Percentiles rank a stretch among this genome's conserved stretches.
These are phyloP conservation scores for grape (Vitis vinifera) DNA, from an alignment of 164 flowering plant genomes.

Conservation along the genomic window DNA sequence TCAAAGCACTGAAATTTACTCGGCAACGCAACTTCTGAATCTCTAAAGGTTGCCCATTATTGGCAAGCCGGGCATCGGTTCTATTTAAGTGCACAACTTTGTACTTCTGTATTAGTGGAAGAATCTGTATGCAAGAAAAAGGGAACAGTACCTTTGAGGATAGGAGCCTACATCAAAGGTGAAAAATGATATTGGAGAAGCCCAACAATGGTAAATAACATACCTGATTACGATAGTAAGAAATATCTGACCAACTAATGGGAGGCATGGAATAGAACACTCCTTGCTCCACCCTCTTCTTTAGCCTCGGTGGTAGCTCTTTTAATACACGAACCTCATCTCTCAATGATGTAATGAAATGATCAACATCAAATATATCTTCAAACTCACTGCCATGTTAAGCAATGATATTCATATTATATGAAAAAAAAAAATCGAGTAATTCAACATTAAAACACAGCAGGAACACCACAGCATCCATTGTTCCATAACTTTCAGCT, in stretches of 20 bases:
- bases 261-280: constrained; percentile 68
- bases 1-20: constrained; percentile 75
- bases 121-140: constrained; percentile 51
- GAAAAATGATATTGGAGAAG: not conserved
- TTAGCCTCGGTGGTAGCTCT: constrained; percentile 77
- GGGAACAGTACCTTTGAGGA: not conserved
- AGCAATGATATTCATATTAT: constrained; percentile 6
- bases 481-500: not conserved
- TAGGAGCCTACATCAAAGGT: not conserved
- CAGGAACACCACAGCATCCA: no score
- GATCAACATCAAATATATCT: constrained; percentile 94
- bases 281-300: constrained; percentile 66
- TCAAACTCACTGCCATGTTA: constrained; percentile 68
- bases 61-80: constrained; percentile 90
- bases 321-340: constrained; percentile 85
- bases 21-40: constrained; percentile 89
- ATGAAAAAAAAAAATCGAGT: not conserved
- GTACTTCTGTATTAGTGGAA: constrained; percentile 79
- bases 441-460: not conserved
- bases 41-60: constrained; percentile 71
- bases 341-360: constrained; percentile 83
- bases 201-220: constrained; percentile 3
- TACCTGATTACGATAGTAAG: constrained; percentile 76
- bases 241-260: constrained; percentile 90
- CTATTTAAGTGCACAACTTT: constrained; percentile 80